Percentiles rank a stretch among this genome's conserved stretches.
These are phyloP conservation scores for Cucurbita pepo DNA, from an alignment of 306 rosid genomes.

Conservation along the genomic window DNA sequence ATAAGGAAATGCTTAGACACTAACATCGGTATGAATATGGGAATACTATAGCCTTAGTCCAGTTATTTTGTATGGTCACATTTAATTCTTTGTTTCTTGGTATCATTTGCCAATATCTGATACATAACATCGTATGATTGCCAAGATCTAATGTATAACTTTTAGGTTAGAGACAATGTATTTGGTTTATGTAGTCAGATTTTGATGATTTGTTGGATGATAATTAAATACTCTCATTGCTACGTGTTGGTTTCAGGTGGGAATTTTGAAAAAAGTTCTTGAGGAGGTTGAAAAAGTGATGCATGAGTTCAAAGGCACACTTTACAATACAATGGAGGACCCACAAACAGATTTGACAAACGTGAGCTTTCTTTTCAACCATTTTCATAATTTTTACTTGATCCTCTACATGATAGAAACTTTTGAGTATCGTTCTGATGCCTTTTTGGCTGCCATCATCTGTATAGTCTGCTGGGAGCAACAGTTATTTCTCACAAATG, in stretches of 20 bases:
- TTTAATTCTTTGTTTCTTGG: constrained; percentile 2
- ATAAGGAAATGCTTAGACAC: not conserved
- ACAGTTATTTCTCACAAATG: not conserved
- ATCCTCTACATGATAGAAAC: not conserved
- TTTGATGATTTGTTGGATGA: not conserved
- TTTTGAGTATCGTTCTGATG: not conserved
- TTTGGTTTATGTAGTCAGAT: not conserved
- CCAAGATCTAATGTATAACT: not conserved
- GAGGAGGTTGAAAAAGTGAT: constrained; percentile 98
- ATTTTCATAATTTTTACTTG: constrained; percentile 2
- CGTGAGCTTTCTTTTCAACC: constrained; percentile 32
- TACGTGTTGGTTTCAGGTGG: constrained; percentile 50
- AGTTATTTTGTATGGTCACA: not conserved
- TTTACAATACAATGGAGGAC: constrained; percentile 96
- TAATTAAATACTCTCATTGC: not conserved
- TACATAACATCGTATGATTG: not conserved
- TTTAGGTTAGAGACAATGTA: not conserved
- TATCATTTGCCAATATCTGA: not conserved
- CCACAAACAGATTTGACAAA: constrained; percentile 74
- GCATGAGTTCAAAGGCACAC: constrained; percentile 84
- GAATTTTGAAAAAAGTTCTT: constrained; percentile 92
- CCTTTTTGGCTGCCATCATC: not conserved
- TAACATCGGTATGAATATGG: not conserved
- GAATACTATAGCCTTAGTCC: not conserved
- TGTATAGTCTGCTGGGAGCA: not conserved